Evolutionary conservation across 306 rosid genomes (phyloP), one percentile per base, ranked within the genome.

Genomic region (Lablab purpureus): DNA sequence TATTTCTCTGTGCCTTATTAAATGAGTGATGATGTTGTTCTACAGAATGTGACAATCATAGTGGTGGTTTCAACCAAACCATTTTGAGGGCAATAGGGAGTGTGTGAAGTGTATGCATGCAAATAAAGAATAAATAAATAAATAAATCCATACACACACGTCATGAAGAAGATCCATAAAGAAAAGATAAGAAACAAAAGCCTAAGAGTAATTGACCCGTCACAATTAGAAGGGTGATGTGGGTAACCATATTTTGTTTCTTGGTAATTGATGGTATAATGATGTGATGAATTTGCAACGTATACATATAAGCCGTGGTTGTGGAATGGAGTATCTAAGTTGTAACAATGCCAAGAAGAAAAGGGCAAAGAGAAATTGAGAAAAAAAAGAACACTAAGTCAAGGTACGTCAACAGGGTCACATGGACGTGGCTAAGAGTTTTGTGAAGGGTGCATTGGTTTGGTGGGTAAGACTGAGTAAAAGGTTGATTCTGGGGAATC

Each of bases 401-500:
- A 17, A 22, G 4, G 30, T 54, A 60, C 71, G 34, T 81, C 76
- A 81, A 74, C 40, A 54, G 36, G 3, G 34, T 23, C 45, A 41
- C 68, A 64, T 17, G 58, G 68, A 17, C 50, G 30, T 37, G 47
- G 46, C 74, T 36, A 51, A 18, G 40, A 63, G 47, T 21, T 72
- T 22, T 52, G n/a, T 37, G 74, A 52, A 5, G 43, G 59, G 12
- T 50, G 68, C 27, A 14, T 40, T n/a, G 41, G 12, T n/a, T 58
- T 73, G 49, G 47, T 7, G 1, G 2, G 0, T 7, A 19, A 73
- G 79, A 80, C 79, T 27, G 6, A 30, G 82, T 70, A 70, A 79
- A 45, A 62, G 17, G 45, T 22, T 71, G 22, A 67, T 49, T 60
- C n/a, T 47, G 43, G 83, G 50, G 55, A 46, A 40, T 73, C 73